Evolutionary conservation across 129 eudicot genomes (phyloP), one percentile per base, ranked within the genome.

Genomic region (Pseudognaphalium luteoalbum): DNA sequence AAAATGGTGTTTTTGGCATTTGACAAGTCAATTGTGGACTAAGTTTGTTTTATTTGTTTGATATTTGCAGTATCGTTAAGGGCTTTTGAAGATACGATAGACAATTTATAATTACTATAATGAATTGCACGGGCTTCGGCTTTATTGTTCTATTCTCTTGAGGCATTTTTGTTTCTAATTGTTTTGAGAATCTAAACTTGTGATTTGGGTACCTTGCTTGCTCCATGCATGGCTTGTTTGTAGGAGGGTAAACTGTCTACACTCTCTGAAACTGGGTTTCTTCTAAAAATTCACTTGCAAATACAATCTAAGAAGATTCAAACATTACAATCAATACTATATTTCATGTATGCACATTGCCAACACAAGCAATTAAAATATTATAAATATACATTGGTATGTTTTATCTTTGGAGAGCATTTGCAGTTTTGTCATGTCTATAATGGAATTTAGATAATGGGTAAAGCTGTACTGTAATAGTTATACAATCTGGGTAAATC

Each of bases 51-150:
- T 66, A 1, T 56, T 19, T 0, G 66, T 73, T 63, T 4, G 10
- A 25, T 30, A 0, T 35, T 83, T 83, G 93, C 88, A 88, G 93
- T 88, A 88, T 42, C 93, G 90, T 80, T 88, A 76, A 88, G 75
- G 32, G 28, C 66, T 25, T 70, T 2, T 20, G 81, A 73, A 54
- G 72, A 41, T 64, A 25, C 68, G 66, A 66, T 10, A 42, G 35
- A 63, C 7, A 57, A 77, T 51, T 60, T 28, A 61, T 70, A 71
- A 42, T 19, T 12, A 14, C 28, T 70, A n/a, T 61, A 21, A 35
- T 65, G 22, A 5, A 19, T 25, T 25, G 28, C 28, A 80, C 56
- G 63, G 58, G 9, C 11, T 67, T 73, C 7, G 0, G 28, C 28
- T 73, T 54, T 35, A 12, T 64, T 16, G 73, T 14, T 71, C 21